A percentile compares a stretch with the other conserved stretches of the same genome.
These are phyloP conservation scores for Trichoderma brevicompactum DNA, from an alignment of 2,329 filamentous ascomycete genomes.

Conservation along the genomic window DNA sequence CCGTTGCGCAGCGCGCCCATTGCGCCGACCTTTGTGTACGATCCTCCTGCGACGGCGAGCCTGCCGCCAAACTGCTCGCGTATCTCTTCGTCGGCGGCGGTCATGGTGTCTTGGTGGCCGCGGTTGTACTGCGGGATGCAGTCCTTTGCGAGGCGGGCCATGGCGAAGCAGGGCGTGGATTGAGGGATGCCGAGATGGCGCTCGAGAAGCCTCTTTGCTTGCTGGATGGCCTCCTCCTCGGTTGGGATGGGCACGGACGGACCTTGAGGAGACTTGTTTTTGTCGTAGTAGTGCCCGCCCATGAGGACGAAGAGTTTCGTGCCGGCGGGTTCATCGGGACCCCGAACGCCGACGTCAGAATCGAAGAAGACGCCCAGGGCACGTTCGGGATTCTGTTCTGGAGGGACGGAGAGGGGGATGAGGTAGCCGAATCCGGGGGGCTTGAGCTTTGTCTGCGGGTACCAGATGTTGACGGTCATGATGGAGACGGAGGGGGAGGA, in stretches of 20 bases:
- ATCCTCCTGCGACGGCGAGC: slow-evolving; percentile 66
- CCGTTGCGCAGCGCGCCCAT: slow-evolving; percentile 55
- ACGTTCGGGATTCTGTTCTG: slow-evolving; percentile 76
- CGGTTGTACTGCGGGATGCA: slow-evolving; percentile 92
- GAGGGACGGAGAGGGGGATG: slow-evolving; percentile 74
- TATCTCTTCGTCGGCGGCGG: slow-evolving; percentile 59
- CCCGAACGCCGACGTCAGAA: slow-evolving; percentile 59
- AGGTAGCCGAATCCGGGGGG: slow-evolving; percentile 86
- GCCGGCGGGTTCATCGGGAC: slow-evolving; percentile 61
- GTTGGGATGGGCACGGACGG: slow-evolving; percentile 51
- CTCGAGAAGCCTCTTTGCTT: slow-evolving; percentile 71
- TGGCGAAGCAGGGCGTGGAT: slow-evolving; percentile 62
- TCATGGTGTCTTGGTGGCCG: slow-evolving; percentile 71
- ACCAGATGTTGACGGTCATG: slow-evolving; percentile 93
- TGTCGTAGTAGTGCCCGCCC: slow-evolving; percentile 85
- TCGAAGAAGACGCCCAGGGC: slow-evolving; percentile 94
- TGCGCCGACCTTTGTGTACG: slow-evolving; percentile 58
- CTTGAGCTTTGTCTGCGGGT: slow-evolving; percentile 64
- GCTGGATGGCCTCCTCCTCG: slow-evolving; percentile 66
- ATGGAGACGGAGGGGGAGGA: slow-evolving; percentile 73
- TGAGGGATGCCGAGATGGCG: slow-evolving; percentile 73
- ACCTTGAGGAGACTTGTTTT: slow-evolving; percentile 42
- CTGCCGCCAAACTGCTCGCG: slow-evolving; percentile 60
- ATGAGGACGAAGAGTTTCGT: slow-evolving; percentile 95
- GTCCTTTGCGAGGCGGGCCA: slow-evolving; percentile 63